A percentile compares a stretch with the other conserved stretches of the same genome.
Conservation (phyloP, 805 yeast genomes). For the Zygosaccharomyces bisporus region DNA sequence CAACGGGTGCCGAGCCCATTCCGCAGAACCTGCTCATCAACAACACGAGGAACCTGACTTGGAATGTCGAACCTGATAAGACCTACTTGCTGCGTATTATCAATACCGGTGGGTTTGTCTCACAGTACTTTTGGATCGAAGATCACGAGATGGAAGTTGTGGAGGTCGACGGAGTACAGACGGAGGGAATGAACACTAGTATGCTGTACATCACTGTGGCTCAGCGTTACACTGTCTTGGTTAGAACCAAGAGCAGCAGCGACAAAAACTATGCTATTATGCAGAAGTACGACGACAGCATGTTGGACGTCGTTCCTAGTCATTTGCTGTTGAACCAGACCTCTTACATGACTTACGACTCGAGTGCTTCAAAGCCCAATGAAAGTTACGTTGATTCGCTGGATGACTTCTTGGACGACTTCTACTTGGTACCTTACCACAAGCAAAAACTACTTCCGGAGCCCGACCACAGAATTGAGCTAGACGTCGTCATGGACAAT, state of each 20-base stretch:
- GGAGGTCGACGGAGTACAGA: conserved; percentile 89
- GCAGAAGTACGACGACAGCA: conserved; percentile 72
- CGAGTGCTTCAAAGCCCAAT: conserved; percentile 40
- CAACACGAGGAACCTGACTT: conserved; percentile 72
- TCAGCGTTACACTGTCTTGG: conserved; percentile 80
- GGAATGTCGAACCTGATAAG: conserved; percentile 76
- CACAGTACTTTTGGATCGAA: conserved; percentile 85
- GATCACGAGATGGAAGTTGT: conserved; percentile 83
- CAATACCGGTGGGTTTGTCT: conserved; percentile 87
- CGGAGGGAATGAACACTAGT: conserved; percentile 66
- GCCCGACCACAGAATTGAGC: conserved; percentile 63
- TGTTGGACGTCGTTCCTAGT: conserved; percentile 73
- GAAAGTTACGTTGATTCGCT: conserved; percentile 45
- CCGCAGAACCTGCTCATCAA: conserved; percentile 79
- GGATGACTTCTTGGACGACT: conserved; percentile 67
- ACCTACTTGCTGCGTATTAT: conserved; percentile 79
- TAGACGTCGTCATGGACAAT: conserved; percentile 80
- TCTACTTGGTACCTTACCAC: conserved; percentile 61
- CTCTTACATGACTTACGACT: conserved; percentile 60
- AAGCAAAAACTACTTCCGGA: conserved; percentile 55
- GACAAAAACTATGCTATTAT: conserved; percentile 75
- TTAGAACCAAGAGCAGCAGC: conserved; percentile 64
- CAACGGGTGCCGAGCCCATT: conserved; percentile 98
- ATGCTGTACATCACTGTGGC: conserved; percentile 82
- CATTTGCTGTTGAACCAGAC: conserved; percentile 70